Evolutionary conservation across 1,139 yeast species (phyloP), one percentile per base, ranked within the genome.

Genomic region (Lodderomyces orthopsilosis): DNA sequence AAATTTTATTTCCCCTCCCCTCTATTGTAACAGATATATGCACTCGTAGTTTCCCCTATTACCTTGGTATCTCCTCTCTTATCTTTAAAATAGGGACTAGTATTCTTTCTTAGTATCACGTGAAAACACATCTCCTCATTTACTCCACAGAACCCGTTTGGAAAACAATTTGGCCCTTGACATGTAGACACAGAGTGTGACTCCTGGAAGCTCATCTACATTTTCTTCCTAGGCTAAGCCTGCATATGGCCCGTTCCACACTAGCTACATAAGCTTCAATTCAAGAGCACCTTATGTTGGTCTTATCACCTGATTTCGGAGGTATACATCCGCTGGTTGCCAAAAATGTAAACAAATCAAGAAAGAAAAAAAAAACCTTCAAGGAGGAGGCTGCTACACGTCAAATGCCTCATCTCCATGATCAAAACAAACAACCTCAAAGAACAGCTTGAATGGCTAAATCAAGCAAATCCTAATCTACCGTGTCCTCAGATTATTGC

Each of bases 361-460:
- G 26, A 30, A 12, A 22, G 30, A 22, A 28, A 23, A 24, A 36
- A 21, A 32, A 36, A 32, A 13, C 30, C 13, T 15, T 5, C 32
- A 13, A 4, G 6, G 12, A 4, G 13, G 12, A 13, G 28, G 28
- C 28, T 32, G n/a, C 36, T 18, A 37, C 38, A 33, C 37, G 30
- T 37, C 28, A 6, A 3, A 13, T 12, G 12, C 24, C 12, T 30
- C 19, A 15, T 15, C 19, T 15, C 18, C 35, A 36, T 42, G 43
- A 37, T 50, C 47, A 46, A 42, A 22, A 40, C 44, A 13, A 39
- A 45, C 34, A 53, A 53, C 26, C 41, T 53, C 34, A 21, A 38
- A 17, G 47, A 38, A 12, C 55, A 53, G 14, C 41, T 49, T 17
- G 45, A 41, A 12, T 56, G 59, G 58, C 37, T 53, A 18, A 37